phyloP scores from a whole-genome alignment of 2,329 filamentous ascomycete genomes.

The Colletotrichum spinosum region DNA sequence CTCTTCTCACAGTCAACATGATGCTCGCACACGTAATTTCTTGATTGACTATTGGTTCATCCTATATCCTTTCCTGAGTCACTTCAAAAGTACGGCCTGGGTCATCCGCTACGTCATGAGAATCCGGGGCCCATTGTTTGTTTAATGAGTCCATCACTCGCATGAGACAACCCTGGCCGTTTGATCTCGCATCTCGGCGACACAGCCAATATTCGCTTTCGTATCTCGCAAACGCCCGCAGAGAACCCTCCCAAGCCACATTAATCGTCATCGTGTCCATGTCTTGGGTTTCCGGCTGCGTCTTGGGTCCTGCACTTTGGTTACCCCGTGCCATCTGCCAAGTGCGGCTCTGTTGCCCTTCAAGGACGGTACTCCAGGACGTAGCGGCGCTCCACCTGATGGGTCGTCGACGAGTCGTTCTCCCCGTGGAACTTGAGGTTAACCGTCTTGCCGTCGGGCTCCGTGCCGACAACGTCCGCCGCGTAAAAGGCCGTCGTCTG shows the following conservation, averaged over 20 bases:
- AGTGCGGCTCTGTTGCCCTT: slow-evolving; percentile 8
- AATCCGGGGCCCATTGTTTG: slow-evolving; percentile 12
- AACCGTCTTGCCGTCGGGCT: slow-evolving; percentile 63
- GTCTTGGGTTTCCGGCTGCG: background rate
- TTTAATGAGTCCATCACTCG: slow-evolving; percentile 28
- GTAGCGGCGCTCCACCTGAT: slow-evolving; percentile 80
- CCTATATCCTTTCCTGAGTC: too few species aligned
- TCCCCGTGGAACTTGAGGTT: slow-evolving; percentile 84
- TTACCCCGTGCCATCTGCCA: slow-evolving; percentile 1
- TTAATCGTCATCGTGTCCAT: background rate
- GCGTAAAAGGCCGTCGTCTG: slow-evolving; percentile 89
- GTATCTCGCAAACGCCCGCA: slow-evolving; percentile 14
- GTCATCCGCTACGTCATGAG: slow-evolving; percentile 23
- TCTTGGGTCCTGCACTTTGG: too few species aligned
- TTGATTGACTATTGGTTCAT: too few species aligned
- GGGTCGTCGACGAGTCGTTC: slow-evolving; percentile 78
- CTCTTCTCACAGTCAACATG: too few species aligned
- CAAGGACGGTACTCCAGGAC: slow-evolving; percentile 76
- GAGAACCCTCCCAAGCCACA: slow-evolving; percentile 18
- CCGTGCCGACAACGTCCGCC: slow-evolving; percentile 81
- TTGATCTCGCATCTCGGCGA: slow-evolving; percentile 29
- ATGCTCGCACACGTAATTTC: too few species aligned
- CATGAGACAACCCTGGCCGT: slow-evolving; percentile 15
- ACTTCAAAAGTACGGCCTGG: too few species aligned
- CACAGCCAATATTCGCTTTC: slow-evolving; percentile 22